Evolutionary conservation across 148 eudicot genomes (phyloP).

Genomic region (Polygonum maritimum): DNA sequence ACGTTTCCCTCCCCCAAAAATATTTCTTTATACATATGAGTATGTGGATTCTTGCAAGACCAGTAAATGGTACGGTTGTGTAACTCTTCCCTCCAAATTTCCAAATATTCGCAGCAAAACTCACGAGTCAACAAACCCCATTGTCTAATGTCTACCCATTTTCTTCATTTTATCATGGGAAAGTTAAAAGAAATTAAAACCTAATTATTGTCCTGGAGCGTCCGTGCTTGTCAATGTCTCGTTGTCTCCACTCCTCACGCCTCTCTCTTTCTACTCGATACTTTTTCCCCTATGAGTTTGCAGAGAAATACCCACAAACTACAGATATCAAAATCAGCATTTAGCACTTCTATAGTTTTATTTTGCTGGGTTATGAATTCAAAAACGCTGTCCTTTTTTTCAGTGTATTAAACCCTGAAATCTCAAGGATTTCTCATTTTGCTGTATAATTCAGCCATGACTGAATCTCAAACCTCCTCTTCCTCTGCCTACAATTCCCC

Average conservation of each 20-base stretch:
- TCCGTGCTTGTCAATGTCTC: conserved; percentile 7
- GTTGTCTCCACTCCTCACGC: neutral
- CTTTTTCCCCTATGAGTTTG: neutral
- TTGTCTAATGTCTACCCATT: neutral
- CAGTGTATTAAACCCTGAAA: neutral
- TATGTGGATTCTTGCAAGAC: neutral
- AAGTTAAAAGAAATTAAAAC: neutral
- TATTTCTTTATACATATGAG: too few relatives aligned
- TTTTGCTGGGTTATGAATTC: neutral
- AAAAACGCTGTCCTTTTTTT: neutral
- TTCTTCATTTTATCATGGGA: neutral
- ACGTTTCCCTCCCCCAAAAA: too few relatives aligned
- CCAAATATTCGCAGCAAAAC: conserved; percentile 6
- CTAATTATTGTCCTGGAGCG: conserved; percentile 15
- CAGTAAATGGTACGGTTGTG: neutral
- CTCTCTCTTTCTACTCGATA: conserved; percentile 2
- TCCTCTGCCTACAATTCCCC: conserved; percentile 34
- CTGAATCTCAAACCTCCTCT: conserved; percentile 26
- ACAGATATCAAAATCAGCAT: neutral
- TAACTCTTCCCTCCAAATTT: conserved; percentile 5
- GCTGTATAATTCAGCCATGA: conserved; percentile 15
- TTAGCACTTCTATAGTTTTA: neutral
- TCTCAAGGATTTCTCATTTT: neutral
- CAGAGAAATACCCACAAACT: neutral
- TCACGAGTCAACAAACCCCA: neutral